A percentile compares a stretch with the other conserved stretches of the same genome.
Conservation (phyloP, 2,329 filamentous ascomycete species). For the Alternaria sp. region DNA sequence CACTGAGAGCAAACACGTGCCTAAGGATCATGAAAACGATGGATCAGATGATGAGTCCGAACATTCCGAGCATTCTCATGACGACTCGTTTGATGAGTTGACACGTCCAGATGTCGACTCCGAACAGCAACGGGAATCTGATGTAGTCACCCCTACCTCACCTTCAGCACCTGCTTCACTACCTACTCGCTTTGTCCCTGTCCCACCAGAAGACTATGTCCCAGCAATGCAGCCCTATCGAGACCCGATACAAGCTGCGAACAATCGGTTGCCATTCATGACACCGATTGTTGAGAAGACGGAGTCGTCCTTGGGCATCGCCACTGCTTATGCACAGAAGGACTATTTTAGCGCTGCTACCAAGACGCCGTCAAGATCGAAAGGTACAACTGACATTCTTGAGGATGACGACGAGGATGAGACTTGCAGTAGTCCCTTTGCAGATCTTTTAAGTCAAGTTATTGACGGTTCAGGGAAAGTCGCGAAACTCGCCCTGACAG, state of each 20-base stretch:
- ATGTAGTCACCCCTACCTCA: constrained; percentile 59
- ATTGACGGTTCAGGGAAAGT: constrained; percentile 54
- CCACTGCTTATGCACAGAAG: constrained; percentile 58
- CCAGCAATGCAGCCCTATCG: constrained; percentile 81
- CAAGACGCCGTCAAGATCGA: constrained; percentile 79
- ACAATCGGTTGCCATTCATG: constrained; percentile 96
- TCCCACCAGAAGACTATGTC: constrained; percentile 87
- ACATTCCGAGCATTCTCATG: constrained; percentile 43
- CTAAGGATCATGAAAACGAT: constrained; percentile 49
- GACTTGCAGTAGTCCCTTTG: constrained; percentile 74
- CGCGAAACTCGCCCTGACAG: constrained; percentile 61
- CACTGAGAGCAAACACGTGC: constrained; percentile 74
- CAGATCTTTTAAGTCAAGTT: constrained; percentile 66
- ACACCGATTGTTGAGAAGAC: constrained; percentile 97
- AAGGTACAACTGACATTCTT: constrained; percentile 50
- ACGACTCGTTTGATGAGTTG: constrained; percentile 47
- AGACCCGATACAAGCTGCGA: constrained; percentile 79
- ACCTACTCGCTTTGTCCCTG: constrained; percentile 74
- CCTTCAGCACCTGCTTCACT: constrained; percentile 46
- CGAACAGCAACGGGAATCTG: constrained; percentile 44
- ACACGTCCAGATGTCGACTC: constrained; percentile 37
- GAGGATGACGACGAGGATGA: constrained; percentile 52
- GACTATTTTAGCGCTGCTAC: constrained; percentile 74
- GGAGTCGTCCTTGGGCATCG: constrained; percentile 77
- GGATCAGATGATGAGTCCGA: constrained; percentile 50